phyloP scores from a whole-genome alignment of 1,284 basidiomycete species.

The Malassezia obtusa region DNA sequence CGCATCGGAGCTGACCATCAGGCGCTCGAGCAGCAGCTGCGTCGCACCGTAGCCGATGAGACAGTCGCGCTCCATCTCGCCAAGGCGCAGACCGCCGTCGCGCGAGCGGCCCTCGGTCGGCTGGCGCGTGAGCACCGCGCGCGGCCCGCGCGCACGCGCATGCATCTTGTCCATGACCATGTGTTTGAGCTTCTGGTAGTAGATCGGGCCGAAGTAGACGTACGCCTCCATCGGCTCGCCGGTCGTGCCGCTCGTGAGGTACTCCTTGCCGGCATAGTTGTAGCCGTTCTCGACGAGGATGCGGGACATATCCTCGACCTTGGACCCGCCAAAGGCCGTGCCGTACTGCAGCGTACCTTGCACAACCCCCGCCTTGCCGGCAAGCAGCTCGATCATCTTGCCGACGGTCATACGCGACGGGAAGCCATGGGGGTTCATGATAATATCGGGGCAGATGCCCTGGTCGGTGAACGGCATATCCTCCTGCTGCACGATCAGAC shows the following conservation, averaged over 20 bases:
- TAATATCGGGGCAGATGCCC: conserved; percentile 89
- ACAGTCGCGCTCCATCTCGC: conserved; percentile 97
- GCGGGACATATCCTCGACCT: conserved; percentile 97
- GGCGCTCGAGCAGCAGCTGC: conserved; percentile 82
- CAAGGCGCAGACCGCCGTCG: conserved; percentile 89
- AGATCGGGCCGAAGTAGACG: conserved; percentile 97
- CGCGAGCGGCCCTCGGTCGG: conserved; percentile 96
- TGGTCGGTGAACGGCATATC: conserved; percentile 99
- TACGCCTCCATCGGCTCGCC: conserved; percentile 92
- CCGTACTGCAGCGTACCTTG: conserved; percentile 79
- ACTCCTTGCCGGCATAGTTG: conserved; percentile 94
- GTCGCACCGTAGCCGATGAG: conserved; percentile 58
- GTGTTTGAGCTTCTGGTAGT: conserved; percentile 61
- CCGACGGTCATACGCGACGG: conserved; percentile 97
- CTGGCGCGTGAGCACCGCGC: conserved; percentile 90
- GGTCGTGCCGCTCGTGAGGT: conserved; percentile 93
- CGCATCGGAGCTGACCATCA: conserved; percentile 84
- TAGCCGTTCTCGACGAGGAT: conserved; percentile 92
- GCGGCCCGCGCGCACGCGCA: conserved; percentile 71
- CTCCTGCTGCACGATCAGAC: conserved; percentile 93
- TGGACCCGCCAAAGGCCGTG: conserved; percentile 90
- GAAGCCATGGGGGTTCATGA: conserved; percentile 99
- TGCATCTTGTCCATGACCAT: conserved; percentile 99
- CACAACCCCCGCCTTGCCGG: conserved; percentile 71
- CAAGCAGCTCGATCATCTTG: conserved; percentile 97